Base-by-base conservation (phyloP, 139 green algal species). In the Tetratostichococcus sp. region DNA sequence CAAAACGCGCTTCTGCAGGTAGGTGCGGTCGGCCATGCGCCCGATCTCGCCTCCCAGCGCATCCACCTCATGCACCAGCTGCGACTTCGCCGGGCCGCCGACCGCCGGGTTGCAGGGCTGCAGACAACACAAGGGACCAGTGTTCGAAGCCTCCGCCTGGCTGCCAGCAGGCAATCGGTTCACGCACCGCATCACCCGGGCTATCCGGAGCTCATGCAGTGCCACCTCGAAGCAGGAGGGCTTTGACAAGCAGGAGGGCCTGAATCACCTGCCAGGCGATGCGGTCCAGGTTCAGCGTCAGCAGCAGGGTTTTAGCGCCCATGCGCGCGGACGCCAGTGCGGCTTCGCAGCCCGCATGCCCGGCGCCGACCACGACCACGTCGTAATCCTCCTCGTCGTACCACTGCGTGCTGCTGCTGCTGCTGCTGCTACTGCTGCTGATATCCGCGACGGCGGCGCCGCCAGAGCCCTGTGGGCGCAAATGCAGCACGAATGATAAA, bases 31-130 rank as follows among this genome's bases (percentile, higher is more conserved):
- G 1, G 95, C 93, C 85, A 97, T 93, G 39, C 90, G 90, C 1
- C 94, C 95, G 66, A 99, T 99, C 83, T 96, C 87, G 1, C 95
- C 95, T 0, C 94, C 95, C 33, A 99, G 75, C 2, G 96, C 96
- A 77, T 99, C 96, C 43, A 96, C 85, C 78, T 99, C 95, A 76
- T 97, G 92, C 69, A 98, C 95, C 43, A 99, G 86, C 86, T 98
- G 92, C 26, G 74, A 89, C 82, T 99, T 98, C 76, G 94, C 95
- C 21, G 95, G 93, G 0, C 94, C 94, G 1, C 94, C 94, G 25
- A 98, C 88, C 4, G 91, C 90, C 31, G 91, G 91, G 77, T 96
- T 96, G 86, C 91, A 96, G 11, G 91, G 91, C 79, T 88, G 75
- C 65, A 70, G 5, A 73, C n/a, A n/a, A n/a, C 39, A 50, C 39